Evolutionary conservation across 306 rosid genomes (phyloP), one percentile per base, ranked within the genome.

Genomic region (Acmispon strigosus): DNA sequence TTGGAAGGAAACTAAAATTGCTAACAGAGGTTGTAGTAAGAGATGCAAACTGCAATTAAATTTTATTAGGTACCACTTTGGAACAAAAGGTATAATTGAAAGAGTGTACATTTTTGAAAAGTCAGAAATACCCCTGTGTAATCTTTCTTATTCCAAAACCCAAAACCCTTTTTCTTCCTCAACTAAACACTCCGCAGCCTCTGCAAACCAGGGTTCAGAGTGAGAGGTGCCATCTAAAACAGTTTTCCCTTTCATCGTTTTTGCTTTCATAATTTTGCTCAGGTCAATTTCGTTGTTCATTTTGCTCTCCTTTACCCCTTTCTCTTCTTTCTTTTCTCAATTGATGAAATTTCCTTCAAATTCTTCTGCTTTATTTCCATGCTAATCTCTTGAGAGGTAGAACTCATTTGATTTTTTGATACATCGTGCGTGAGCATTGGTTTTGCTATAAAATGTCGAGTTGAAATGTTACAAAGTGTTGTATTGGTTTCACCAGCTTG

Each of bases 131-230:
- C 32, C 75, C 75, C 64, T 43, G 1, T 0, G 2, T 0, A 50
- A 2, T 36, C 1, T 59, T 36, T 59, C 8, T 58, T 76, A 37
- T 49, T 67, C 62, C 69, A 37, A 48, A 58, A 48, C 62, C 66
- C 58, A 22, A 56, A 70, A 70, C 56, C 77, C 73, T 42, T 47
- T 44, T 66, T 45, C 47, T 45, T 36, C 76, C 18, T 11, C 59
- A 9, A 17, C 15, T 36, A 0, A 4, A 10, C 18, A 20, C 4
- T 41, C 34, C 53, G 69, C 74, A 66, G 60, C 80, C 63, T 22
- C 47, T 39, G 29, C 51, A 42, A 4, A 8, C 4, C 18, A 16
- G 47, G 11, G 66, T 48, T 55, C 76, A 44, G 16, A 50, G 56
- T 43, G 66, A 44, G 16, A 50, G 56, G 19, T 19, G 63, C 76